phyloP scores from a whole-genome alignment of 2,329 filamentous ascomycete genomes.

The Stemphylium beticola region DNA sequence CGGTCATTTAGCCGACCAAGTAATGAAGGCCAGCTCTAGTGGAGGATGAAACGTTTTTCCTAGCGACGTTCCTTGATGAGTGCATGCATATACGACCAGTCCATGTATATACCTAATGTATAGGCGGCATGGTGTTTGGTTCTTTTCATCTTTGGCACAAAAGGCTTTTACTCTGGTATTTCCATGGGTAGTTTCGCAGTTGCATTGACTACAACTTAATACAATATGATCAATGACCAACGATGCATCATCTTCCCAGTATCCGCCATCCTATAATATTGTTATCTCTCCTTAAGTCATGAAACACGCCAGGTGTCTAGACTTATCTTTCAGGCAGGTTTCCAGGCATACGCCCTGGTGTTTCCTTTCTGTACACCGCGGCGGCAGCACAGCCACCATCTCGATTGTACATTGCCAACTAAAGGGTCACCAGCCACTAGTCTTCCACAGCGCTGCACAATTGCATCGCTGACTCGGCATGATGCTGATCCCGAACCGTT shows the following conservation, averaged over 20 bases:
- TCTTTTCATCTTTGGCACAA: not conserved
- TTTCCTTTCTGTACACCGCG: no score
- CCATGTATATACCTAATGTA: constrained; percentile 10
- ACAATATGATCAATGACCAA: not conserved
- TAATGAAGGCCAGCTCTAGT: constrained; percentile 5
- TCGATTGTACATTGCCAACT: not conserved
- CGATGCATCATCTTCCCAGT: not conserved
- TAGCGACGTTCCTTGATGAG: constrained; percentile 16
- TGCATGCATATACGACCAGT: constrained; percentile 4
- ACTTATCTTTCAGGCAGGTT: no score
- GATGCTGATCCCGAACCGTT: not conserved
- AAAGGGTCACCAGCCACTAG: no score
- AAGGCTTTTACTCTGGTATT: not conserved
- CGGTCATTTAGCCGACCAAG: not conserved
- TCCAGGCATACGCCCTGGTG: no score
- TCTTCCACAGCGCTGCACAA: no score
- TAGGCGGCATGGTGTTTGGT: constrained; percentile 3
- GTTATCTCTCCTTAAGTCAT: not conserved
- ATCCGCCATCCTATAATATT: not conserved
- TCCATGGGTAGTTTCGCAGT: not conserved
- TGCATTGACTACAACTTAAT: constrained; percentile 1
- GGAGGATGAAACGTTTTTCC: constrained; percentile 9
- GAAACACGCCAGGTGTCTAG: not conserved
- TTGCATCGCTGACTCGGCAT: not conserved
- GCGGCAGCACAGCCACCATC: not conserved